Base-by-base conservation (phyloP, 768 basidiomycete species). In the Mycena indigotica region DNA sequence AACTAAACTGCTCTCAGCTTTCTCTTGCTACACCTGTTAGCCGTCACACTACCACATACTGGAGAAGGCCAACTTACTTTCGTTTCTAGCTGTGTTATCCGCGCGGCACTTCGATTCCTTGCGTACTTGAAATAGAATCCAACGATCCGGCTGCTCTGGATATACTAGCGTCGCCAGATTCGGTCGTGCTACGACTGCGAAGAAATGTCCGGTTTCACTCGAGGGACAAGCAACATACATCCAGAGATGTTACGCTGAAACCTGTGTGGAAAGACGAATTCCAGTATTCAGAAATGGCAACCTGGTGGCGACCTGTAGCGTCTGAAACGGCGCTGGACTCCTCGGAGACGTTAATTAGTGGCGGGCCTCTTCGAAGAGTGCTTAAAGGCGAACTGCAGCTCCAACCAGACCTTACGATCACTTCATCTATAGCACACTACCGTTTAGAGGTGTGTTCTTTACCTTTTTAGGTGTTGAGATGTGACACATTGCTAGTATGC, bases 1-100 rank as follows among this genome's bases (percentile, higher is more conserved):
- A 19, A 26, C 51, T 23, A 26, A 44, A 48, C 19, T 50, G 55
- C 51, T 26, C n/a, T 3, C 39, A 80, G 75, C 61, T 80, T 26
- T 76, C 66, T 26, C 64, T 79, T 28, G 73, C 76, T 16, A 77
- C 72, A 56, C 77, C 77, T 28, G 77, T 78, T 35, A 60, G 73
- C 64, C 19, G 4, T 6, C 21, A 19, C 23, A 25, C 19, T 44
- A 49, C 48, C 28, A n/a, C n/a, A n/a, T n/a, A n/a, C 16, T 40
- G 26, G 29, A 38, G 6, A 23, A 52, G 52, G n/a, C n/a, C 5
- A 48, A 41, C 40, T 41, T 41, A 30, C 38, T 56, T 13, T 21
- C 35, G n/a, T n/a, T 21, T 54, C 29, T 53, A 78, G 77, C 66
- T 81, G 15, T 70, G 64, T 52, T 80, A 78, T 66, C 74, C 77